Conservation (phyloP, 2,329 filamentous ascomycete species). For the Penicillium olsonii region DNA sequence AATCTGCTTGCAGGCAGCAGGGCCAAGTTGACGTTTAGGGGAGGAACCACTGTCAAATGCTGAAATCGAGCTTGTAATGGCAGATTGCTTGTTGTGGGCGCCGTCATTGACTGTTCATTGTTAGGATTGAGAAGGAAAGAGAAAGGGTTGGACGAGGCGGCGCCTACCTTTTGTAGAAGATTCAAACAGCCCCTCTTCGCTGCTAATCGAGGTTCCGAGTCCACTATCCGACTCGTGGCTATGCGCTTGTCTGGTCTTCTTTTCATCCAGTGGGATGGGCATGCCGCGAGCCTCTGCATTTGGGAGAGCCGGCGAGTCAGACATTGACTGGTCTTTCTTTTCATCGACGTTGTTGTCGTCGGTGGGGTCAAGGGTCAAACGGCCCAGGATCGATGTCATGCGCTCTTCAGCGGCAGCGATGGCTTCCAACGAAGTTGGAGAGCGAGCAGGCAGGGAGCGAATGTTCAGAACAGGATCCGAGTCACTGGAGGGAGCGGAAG, state of each 20-base stretch:
- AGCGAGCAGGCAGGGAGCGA: conserved; percentile 60
- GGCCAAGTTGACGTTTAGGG: conserved; percentile 64
- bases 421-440: conserved; percentile 69
- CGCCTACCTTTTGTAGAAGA: conserved; percentile 50
- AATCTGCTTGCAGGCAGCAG: conserved; percentile 73
- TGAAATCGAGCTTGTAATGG: conserved; percentile 64
- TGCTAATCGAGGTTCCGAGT: conserved; percentile 77
- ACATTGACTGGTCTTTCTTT: not conserved
- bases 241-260: conserved; percentile 48
- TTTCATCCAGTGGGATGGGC: conserved; percentile 25
- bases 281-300: conserved; percentile 23
- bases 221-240: conserved; percentile 84
- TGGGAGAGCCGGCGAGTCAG: conserved; percentile 29
- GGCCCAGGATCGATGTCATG: conserved; percentile 65
- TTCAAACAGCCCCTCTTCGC: conserved; percentile 46
- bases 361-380: conserved; percentile 64
- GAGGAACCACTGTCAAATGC: conserved; percentile 48
- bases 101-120: conserved; percentile 22
- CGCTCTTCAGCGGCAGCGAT: conserved; percentile 69
- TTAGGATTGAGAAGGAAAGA: conserved; percentile 20
- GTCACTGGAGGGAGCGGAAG: conserved; percentile 41
- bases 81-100: conserved; percentile 43
- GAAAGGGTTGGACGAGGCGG: not conserved
- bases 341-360: conserved; percentile 29
- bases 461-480: conserved; percentile 46